These are phyloP conservation scores for Croton setiger DNA, from an alignment of 441 rosid species.

Conservation along the genomic window DNA sequence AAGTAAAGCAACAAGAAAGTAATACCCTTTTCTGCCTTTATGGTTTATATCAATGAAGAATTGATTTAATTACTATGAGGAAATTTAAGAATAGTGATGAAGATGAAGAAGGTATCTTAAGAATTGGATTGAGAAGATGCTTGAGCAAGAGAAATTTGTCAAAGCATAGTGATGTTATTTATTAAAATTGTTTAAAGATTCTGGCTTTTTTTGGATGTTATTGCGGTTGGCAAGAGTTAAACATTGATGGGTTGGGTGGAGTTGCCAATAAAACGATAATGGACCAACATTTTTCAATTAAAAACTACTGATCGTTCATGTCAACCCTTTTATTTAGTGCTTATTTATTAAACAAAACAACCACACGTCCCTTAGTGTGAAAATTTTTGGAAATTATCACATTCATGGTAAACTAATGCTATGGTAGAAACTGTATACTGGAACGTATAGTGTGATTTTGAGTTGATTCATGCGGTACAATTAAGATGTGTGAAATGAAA, in stretches of 20 bases:
- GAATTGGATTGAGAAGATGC: conserved; percentile 34
- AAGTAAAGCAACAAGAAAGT: not conserved
- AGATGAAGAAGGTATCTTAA: conserved; percentile 31
- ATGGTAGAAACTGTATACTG: too few species aligned
- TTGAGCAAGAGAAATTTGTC: conserved; percentile 25
- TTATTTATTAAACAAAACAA: too few species aligned
- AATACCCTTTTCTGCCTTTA: not conserved
- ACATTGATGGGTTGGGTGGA: conserved; percentile 12
- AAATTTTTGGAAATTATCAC: too few species aligned
- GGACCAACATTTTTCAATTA: conserved; percentile 9
- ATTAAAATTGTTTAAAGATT: not conserved
- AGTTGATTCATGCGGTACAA: too few species aligned
- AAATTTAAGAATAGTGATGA: not conserved
- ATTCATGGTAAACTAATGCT: too few species aligned
- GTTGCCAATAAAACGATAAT: conserved; percentile 18
- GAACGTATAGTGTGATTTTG: too few species aligned
- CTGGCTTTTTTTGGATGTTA: conserved; percentile 13
- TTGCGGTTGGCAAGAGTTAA: not conserved
- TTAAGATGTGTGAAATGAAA: too few species aligned
- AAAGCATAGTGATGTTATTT: not conserved
- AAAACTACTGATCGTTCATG: not conserved
- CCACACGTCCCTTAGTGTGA: too few species aligned
- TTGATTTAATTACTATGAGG: too few species aligned
- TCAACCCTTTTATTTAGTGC: not conserved
- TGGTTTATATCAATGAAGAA: not conserved